A percentile compares a stretch with the other conserved stretches of the same genome.
phyloP scores from a whole-genome alignment of 164 flowering plant species.

The Tinospora cordifolia region DNA sequence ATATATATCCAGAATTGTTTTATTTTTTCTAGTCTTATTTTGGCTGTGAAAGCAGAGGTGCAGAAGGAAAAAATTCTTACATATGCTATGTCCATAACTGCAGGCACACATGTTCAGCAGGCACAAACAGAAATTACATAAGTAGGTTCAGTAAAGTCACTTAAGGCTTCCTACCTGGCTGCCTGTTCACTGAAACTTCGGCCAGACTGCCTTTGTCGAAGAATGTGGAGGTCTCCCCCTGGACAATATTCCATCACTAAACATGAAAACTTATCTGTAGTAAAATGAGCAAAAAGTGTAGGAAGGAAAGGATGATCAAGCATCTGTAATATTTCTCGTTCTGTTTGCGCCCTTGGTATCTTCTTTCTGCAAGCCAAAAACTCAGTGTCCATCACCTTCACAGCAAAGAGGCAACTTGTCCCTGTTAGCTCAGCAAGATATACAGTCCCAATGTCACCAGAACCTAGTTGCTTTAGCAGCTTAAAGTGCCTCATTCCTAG shows the following conservation, averaged over 20 bases:
- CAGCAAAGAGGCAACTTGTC: conserved; percentile 62
- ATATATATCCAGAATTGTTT: too few relatives aligned
- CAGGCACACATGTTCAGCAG: background rate
- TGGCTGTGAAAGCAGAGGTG: too few relatives aligned
- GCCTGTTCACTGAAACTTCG: conserved; percentile 65
- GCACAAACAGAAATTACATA: background rate
- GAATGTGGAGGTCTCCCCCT: conserved; percentile 82
- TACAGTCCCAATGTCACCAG: conserved; percentile 86
- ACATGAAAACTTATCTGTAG: conserved; percentile 58
- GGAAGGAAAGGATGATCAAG: conserved; percentile 94
- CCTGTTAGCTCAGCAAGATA: conserved; percentile 72
- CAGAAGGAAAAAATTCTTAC: too few relatives aligned
- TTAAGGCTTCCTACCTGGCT: conserved; percentile 42
- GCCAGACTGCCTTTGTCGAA: conserved; percentile 64
- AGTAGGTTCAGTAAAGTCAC: background rate
- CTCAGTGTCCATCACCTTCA: conserved; percentile 81
- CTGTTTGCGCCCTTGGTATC: conserved; percentile 63
- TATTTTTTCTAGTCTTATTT: too few relatives aligned
- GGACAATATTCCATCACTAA: conserved; percentile 90
- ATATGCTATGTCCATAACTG: background rate
- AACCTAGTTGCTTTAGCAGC: conserved; percentile 67
- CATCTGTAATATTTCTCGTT: conserved; percentile 66
- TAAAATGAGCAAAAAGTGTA: conserved; percentile 64
- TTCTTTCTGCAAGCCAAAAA: conserved; percentile 56
- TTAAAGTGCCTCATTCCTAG: conserved; percentile 58